Base-by-base conservation (phyloP, 768 basidiomycete species). In the Clathrus columnatus region DNA sequence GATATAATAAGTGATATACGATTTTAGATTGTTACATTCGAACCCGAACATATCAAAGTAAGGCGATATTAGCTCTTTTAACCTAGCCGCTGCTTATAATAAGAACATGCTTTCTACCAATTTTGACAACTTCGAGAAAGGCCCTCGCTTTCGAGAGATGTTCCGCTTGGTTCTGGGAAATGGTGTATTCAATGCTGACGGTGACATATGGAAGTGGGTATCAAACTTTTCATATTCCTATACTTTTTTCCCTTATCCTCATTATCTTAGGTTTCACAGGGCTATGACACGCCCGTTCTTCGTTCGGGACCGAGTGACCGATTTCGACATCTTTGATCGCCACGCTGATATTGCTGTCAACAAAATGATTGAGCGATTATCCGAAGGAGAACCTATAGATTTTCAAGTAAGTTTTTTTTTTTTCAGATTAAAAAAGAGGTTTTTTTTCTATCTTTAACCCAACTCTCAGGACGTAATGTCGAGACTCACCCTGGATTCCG, bases 91-190 rank as follows among this genome's bases (percentile, higher is more conserved):
- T 16, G 54, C n/a, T 23, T 28, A n/a, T 30, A 29, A 29, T 54
- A 49, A 73, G 64, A 62, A 72, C 2, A 78, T 82, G 17, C 66
- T 84, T 2, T 72, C 80, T 0, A 79, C 79, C 0, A 75, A 83
- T 56, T 83, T 84, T 56, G 68, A 72, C 8, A 82, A 78, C 61
- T 83, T 77, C 56, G 74, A 75, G 41, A 84, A 83, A 72, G 76
- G 77, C 20, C 62, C 72, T 54, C 66, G 65, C 18, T 76, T 82
- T 50, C 71, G 68, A 46, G 58, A 66, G 21, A n/a, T 36, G 14
- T 30, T 44, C 29, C 11, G 44, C 10, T 43, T 41, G 6, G 32
- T 56, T n/a, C 48, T 50, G 43, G 62, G 64, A 20, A 49, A 51
- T 41, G 64, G 64, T 5, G 63, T 65, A 1, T 65, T 65, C 51